These are phyloP conservation scores for Rhynchosporium secalis DNA, from an alignment of 2,329 filamentous ascomycete genomes.

Conservation along the genomic window DNA sequence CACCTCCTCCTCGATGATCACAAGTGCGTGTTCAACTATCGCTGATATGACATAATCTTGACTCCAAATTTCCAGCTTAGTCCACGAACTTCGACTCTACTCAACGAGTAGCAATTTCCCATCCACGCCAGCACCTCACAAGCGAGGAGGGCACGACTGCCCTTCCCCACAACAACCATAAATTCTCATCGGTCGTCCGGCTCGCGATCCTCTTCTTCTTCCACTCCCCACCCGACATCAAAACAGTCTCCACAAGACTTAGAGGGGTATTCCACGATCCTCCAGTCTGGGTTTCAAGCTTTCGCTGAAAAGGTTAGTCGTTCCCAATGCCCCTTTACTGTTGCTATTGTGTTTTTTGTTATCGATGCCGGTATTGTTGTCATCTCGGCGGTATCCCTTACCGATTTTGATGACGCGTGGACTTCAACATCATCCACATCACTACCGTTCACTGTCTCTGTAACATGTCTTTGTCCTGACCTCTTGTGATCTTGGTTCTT, in stretches of 20 bases:
- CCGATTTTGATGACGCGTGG: neutral
- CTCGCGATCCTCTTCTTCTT: slow-evolving; percentile 1
- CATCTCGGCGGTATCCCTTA: neutral
- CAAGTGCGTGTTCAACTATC: too few relatives aligned
- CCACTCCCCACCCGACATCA: neutral
- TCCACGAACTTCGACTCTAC: neutral
- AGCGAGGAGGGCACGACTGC: slow-evolving; percentile 3
- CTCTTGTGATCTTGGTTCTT: neutral
- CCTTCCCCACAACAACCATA: neutral
- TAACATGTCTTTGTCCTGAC: neutral
- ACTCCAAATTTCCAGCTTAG: neutral
- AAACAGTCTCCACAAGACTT: neutral
- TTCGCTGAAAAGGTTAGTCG: slow-evolving; percentile 2
- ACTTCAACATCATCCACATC: neutral
- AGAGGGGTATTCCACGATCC: neutral
- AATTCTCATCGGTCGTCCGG: neutral
- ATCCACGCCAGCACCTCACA: neutral
- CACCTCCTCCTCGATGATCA: too few relatives aligned
- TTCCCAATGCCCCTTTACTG: neutral
- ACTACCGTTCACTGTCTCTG: neutral
- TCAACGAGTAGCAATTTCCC: neutral
- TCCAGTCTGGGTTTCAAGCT: neutral
- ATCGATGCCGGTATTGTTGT: neutral
- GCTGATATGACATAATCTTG: too few relatives aligned
- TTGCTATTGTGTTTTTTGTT: neutral